These are phyloP conservation scores for Pisolithus microcarpus DNA, from an alignment of 768 basidiomycete species.

Conservation along the genomic window DNA sequence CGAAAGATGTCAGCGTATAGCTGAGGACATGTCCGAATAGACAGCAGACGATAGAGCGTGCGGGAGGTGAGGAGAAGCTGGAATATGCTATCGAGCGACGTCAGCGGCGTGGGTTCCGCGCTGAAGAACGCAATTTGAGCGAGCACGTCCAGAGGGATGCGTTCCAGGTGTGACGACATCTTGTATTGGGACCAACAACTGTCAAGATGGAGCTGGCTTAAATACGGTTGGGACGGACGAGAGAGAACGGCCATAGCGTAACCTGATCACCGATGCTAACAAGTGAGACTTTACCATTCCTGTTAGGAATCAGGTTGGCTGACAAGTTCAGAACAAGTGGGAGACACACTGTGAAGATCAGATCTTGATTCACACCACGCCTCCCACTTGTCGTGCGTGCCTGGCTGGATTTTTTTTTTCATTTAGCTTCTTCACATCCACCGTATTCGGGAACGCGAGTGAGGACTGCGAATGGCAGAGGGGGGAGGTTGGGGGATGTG, in stretches of 20 bases:
- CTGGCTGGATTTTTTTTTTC: conserved; percentile 25
- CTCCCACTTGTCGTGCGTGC: conserved; percentile 19
- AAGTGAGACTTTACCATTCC: conserved; percentile 28
- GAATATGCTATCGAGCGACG: conserved; percentile 36
- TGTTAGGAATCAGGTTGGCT: conserved; percentile 29
- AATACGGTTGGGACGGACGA: conserved; percentile 14
- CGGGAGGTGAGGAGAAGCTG: conserved; percentile 41
- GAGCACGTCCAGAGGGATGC: conserved; percentile 50
- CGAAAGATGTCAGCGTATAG: conserved; percentile 52
- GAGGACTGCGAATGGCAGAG: neutral
- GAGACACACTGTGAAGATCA: conserved; percentile 26
- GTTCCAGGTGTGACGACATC: conserved; percentile 44
- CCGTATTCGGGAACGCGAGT: conserved; percentile 18
- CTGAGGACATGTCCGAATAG: conserved; percentile 38
- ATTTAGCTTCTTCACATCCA: conserved; percentile 29
- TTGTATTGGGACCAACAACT: conserved; percentile 12
- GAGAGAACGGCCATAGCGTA: conserved; percentile 26
- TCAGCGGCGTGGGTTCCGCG: conserved; percentile 31
- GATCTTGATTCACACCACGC: conserved; percentile 29
- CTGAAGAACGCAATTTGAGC: conserved; percentile 46
- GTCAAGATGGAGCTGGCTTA: conserved; percentile 12
- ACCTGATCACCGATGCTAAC: conserved; percentile 26
- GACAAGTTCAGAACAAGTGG: conserved; percentile 24
- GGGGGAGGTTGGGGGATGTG: neutral
- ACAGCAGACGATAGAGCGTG: conserved; percentile 37